Evolutionary conservation across 2,329 filamentous ascomycete genomes (phyloP).

Genomic region (Cercospora sesami): DNA sequence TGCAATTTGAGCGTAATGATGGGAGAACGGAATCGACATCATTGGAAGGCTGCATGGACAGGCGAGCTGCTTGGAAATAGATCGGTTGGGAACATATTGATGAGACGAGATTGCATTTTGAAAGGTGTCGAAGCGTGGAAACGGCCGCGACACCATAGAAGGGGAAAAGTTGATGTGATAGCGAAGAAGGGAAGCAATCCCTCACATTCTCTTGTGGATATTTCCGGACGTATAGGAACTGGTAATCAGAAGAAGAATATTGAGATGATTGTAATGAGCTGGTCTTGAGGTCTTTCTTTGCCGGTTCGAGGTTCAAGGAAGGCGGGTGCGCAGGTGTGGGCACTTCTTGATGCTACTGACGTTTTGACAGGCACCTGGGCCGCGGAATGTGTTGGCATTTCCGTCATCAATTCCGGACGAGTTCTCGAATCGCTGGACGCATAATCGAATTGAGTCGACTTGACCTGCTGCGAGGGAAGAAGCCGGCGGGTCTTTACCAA

Average conservation of each 20-base stretch:
- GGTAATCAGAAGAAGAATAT: background rate
- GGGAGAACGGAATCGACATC: slow-evolving; percentile 13
- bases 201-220: slow-evolving; percentile 2
- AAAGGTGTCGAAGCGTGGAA: background rate
- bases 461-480: background rate
- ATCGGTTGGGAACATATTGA: background rate
- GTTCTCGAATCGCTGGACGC: background rate
- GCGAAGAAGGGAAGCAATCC: background rate
- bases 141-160: background rate
- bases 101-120: background rate
- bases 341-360: no score
- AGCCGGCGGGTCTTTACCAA: background rate
- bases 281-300: background rate
- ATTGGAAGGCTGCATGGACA: background rate
- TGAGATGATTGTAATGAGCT: background rate
- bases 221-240: background rate
- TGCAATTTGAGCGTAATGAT: slow-evolving; percentile 19
- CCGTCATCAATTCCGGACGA: background rate
- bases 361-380: no score
- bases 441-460: background rate
- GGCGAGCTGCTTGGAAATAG: background rate
- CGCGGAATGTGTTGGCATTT: background rate
- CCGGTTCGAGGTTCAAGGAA: no score
- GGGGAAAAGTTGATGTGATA: slow-evolving; percentile 5
- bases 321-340: no score